These are phyloP conservation scores for Phytophthora gonapodyides DNA, from an alignment of 352 stramenopile species.

Conservation along the genomic window DNA sequence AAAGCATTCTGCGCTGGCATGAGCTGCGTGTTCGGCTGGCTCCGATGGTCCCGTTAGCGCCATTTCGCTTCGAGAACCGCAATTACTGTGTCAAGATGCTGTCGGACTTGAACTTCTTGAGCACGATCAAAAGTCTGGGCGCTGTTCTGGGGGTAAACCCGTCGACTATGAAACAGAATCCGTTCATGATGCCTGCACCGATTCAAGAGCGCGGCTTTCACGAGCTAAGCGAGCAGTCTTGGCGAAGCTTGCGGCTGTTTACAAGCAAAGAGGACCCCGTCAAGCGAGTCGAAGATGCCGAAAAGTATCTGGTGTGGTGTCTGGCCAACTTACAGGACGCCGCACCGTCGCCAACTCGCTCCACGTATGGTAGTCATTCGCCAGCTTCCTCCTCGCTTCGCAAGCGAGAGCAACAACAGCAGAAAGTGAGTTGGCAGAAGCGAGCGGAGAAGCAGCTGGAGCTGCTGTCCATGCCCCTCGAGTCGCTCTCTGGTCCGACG, in stretches of 20 bases:
- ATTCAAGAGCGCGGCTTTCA: constrained; percentile 65
- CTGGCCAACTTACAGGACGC: constrained; percentile 47
- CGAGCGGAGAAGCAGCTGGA: constrained; percentile 71
- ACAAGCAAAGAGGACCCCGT: constrained; percentile 28
- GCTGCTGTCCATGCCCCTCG: constrained; percentile 69
- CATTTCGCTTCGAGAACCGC: constrained; percentile 56
- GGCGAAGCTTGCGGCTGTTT: constrained; percentile 32
- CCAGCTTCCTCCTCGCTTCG: constrained; percentile 19
- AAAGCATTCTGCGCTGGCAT: constrained; percentile 65
- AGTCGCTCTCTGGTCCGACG: constrained; percentile 48
- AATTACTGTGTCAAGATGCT: constrained; percentile 83
- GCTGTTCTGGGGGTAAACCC: constrained; percentile 61
- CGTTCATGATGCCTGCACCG: constrained; percentile 84
- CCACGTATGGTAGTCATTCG: constrained; percentile 10
- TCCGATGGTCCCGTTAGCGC: constrained; percentile 29
- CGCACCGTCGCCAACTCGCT: constrained; percentile 4
- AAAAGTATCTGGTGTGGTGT: constrained; percentile 75
- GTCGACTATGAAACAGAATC: constrained; percentile 71
- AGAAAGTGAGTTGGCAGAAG: constrained; percentile 55
- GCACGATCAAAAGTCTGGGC: constrained; percentile 48
- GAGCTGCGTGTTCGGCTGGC: constrained; percentile 27
- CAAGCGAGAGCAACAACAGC: constrained; percentile 25
- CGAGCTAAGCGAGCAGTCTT: constrained; percentile 32
- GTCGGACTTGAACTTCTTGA: constrained; percentile 79
- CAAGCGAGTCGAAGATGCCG: constrained; percentile 52